Conservation (phyloP, 176 grass and related monocot genomes). For the Carex kokanica region DNA sequence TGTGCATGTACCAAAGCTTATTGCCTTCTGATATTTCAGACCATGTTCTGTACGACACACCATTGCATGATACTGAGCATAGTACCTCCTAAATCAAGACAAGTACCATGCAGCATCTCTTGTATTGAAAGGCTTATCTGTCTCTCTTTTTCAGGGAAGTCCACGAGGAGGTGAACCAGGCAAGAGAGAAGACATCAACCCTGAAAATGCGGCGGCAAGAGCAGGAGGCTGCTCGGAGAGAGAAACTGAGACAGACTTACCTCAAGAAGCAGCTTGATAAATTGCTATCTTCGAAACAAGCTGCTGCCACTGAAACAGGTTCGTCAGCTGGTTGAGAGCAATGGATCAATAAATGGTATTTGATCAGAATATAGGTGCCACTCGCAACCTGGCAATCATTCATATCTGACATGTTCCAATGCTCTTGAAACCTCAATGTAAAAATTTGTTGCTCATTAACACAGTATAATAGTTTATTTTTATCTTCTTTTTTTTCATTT, state of each 20-base stretch:
- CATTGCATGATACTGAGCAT: neutral
- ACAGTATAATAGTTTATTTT: neutral
- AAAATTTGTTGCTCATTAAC: neutral
- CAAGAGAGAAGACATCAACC: slow-evolving; percentile 65
- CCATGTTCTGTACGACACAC: neutral
- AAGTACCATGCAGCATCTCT: neutral
- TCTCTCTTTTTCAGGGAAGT: slow-evolving; percentile 58
- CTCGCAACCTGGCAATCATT: neutral
- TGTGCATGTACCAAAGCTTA: neutral
- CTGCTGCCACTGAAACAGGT: slow-evolving; percentile 31
- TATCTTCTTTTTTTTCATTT: neutral
- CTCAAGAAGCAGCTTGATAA: slow-evolving; percentile 91
- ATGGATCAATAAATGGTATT: neutral
- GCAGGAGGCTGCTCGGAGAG: slow-evolving; percentile 67
- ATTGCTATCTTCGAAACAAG: slow-evolving; percentile 61
- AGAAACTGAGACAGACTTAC: slow-evolving; percentile 88
- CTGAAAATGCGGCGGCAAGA: slow-evolving; percentile 73
- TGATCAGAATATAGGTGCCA: neutral
- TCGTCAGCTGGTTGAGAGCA: slow-evolving; percentile 27
- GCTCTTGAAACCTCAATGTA: neutral
- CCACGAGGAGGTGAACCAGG: slow-evolving; percentile 83
- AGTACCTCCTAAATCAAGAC: neutral
- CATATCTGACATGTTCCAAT: neutral
- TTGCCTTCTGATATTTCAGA: neutral
- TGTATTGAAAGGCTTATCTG: slow-evolving; percentile 23